Evolutionary conservation across 352 stramenopile species (phyloP).

Genomic region (Phytopythium montanum): DNA sequence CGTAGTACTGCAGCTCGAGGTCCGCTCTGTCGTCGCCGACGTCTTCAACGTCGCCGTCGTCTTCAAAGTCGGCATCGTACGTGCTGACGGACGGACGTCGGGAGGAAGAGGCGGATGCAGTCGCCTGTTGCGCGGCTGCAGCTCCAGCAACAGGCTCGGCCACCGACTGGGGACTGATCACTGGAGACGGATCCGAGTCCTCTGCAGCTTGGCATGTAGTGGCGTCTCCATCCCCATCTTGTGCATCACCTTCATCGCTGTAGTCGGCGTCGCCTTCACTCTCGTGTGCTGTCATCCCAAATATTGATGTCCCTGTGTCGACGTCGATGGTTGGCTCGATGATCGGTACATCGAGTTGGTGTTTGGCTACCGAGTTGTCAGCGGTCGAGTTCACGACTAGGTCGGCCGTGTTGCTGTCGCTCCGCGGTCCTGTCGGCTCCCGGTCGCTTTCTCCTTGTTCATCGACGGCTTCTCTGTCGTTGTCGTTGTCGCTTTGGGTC

Average conservation of each 20-base stretch:
- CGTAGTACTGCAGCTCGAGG: conserved; percentile 6
- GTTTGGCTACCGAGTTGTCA: not conserved
- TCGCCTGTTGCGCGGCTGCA: not conserved
- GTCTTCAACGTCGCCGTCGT: conserved; percentile 2
- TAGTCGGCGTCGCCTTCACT: conserved; percentile 6
- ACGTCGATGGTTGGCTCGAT: not conserved
- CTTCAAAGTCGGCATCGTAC: conserved; percentile 22
- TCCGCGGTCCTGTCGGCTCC: not conserved
- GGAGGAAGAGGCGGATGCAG: not conserved
- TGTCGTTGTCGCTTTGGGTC: not conserved
- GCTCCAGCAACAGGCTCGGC: not conserved
- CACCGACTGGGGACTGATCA: not conserved
- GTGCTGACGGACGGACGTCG: not conserved
- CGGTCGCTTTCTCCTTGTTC: not conserved
- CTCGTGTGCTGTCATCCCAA: not conserved
- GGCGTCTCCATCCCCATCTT: not conserved
- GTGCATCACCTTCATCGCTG: not conserved
- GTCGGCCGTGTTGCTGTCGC: not conserved
- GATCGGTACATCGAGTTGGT: not conserved
- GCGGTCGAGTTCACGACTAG: not conserved
- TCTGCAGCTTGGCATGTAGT: not conserved
- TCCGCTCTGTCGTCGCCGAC: not conserved
- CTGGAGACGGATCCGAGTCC: not conserved
- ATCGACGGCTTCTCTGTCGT: not conserved
- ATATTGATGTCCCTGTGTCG: not conserved